Evolutionary conservation across 1,284 basidiomycete species (phyloP).

Genomic region (Agaricales sp.): DNA sequence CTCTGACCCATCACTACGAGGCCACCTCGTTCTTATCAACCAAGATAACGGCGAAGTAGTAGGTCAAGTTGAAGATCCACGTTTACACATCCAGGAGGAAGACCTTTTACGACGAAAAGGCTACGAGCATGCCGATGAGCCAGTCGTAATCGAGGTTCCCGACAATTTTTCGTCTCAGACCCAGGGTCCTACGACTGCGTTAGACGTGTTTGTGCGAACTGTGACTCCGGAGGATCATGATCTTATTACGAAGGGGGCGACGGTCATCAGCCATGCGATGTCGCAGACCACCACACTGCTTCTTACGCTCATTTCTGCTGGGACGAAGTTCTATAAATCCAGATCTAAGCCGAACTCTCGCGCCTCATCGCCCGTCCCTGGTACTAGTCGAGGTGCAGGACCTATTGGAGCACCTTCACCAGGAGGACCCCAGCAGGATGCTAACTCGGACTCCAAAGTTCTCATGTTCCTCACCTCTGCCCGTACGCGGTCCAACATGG

Average conservation of each 20-base stretch:
- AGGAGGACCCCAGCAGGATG: constrained; percentile 28
- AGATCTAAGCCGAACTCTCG: constrained; percentile 37
- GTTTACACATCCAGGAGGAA: constrained; percentile 51
- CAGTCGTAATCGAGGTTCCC: constrained; percentile 68
- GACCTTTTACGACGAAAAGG: constrained; percentile 33
- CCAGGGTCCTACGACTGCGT: constrained; percentile 29
- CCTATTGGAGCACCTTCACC: constrained; percentile 16
- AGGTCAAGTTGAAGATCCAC: constrained; percentile 51
- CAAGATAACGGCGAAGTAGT: constrained; percentile 67
- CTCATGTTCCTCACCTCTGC: constrained; percentile 54
- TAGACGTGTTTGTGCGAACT: constrained; percentile 45
- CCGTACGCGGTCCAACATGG: constrained; percentile 45
- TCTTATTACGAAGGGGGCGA: constrained; percentile 64
- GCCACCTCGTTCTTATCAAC: constrained; percentile 66
- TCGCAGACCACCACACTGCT: constrained; percentile 57
- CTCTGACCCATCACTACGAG: constrained; percentile 40
- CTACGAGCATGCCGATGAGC: constrained; percentile 46
- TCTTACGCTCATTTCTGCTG: constrained; percentile 48
- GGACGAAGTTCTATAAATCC: constrained; percentile 54
- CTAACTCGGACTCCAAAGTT: constrained; percentile 38
- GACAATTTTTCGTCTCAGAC: constrained; percentile 22
- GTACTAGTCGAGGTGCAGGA: constrained; percentile 16
- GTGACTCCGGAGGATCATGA: constrained; percentile 63
- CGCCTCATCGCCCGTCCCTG: constrained; percentile 19
- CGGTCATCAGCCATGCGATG: constrained; percentile 60